Conservation (phyloP, 2,329 filamentous ascomycete species). For the Graphilbum ipis-grandicollis region DNA sequence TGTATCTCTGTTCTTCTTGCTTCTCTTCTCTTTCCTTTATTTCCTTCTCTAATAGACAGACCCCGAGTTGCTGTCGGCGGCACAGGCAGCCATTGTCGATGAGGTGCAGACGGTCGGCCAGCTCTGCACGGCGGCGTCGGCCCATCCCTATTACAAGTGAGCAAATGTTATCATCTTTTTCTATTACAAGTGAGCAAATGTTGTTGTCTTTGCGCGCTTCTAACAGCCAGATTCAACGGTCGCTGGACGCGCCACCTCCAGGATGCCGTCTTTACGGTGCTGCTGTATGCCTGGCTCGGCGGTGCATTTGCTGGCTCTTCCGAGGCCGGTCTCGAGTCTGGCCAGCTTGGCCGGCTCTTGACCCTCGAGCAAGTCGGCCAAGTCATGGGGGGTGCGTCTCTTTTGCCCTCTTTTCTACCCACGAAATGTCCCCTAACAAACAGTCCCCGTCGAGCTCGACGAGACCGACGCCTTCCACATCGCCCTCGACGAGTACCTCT, state of each 20-base stretch:
- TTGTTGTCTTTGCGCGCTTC: neutral
- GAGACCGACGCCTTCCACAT: slow-evolving; percentile 68
- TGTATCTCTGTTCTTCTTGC: neutral
- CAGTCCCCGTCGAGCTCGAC: slow-evolving; percentile 40
- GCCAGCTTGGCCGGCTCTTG: slow-evolving; percentile 48
- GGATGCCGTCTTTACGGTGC: slow-evolving; percentile 46
- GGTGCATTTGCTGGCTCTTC: slow-evolving; percentile 42
- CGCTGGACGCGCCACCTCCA: slow-evolving; percentile 77
- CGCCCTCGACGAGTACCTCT: slow-evolving; percentile 92
- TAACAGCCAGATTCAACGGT: slow-evolving; percentile 46
- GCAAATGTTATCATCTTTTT: slow-evolving; percentile 3
- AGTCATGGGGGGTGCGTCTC: slow-evolving; percentile 48
- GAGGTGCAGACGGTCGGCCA: slow-evolving; percentile 55
- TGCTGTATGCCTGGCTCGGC: slow-evolving; percentile 59
- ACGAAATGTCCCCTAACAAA: no score
- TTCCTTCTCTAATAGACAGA: slow-evolving; percentile 30
- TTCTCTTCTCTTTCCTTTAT: slow-evolving; percentile 3
- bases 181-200: slow-evolving; percentile 66
- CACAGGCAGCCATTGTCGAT: slow-evolving; percentile 53
- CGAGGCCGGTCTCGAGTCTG: slow-evolving; percentile 10
- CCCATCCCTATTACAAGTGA: slow-evolving; percentile 92
- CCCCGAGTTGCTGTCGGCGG: slow-evolving; percentile 47
- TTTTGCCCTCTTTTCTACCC: slow-evolving; percentile 9
- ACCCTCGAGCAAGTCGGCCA: slow-evolving; percentile 77
- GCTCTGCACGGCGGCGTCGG: slow-evolving; percentile 56